A percentile compares a stretch with the other conserved stretches of the same genome.
Evolutionary conservation across 176 grass and related monocot species (phyloP).

Genomic region (Typha latifolia): DNA sequence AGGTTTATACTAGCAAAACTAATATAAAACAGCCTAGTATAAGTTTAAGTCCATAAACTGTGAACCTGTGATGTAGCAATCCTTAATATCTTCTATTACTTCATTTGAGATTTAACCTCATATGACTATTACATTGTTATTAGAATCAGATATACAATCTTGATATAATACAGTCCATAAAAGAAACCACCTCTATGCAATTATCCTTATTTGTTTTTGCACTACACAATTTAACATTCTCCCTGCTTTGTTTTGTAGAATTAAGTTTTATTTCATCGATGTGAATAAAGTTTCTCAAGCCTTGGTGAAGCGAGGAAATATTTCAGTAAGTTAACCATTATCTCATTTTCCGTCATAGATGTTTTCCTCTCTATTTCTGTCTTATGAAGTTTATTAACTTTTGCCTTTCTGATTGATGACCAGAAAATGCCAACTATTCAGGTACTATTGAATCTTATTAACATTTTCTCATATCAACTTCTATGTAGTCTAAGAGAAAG

Average conservation of each 20-base stretch:
- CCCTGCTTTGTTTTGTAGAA: constrained; percentile 21
- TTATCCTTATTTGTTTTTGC: neutral
- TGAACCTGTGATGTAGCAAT: too few relatives aligned
- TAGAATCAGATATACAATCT: too few relatives aligned
- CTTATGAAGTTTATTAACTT: constrained; percentile 7
- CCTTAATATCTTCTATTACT: too few relatives aligned
- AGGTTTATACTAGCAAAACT: too few relatives aligned
- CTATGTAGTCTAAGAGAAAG: neutral
- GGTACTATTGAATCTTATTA: constrained; percentile 27
- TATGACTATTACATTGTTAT: too few relatives aligned
- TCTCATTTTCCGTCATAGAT: neutral
- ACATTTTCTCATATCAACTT: neutral
- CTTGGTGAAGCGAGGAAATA: constrained; percentile 77
- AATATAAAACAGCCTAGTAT: too few relatives aligned
- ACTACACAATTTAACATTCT: neutral
- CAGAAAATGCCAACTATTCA: constrained; percentile 99
- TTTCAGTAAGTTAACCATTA: constrained; percentile 50
- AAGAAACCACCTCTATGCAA: too few relatives aligned
- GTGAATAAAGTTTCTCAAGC: constrained; percentile 86
- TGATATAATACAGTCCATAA: too few relatives aligned
- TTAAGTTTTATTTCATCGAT: constrained; percentile 78
- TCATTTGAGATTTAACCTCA: too few relatives aligned
- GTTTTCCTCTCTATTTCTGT: neutral
- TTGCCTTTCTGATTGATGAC: neutral
- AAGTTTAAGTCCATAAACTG: too few relatives aligned